phyloP scores from a whole-genome alignment of 2,329 filamentous ascomycete genomes.

The Geoglossum cookeanum region DNA sequence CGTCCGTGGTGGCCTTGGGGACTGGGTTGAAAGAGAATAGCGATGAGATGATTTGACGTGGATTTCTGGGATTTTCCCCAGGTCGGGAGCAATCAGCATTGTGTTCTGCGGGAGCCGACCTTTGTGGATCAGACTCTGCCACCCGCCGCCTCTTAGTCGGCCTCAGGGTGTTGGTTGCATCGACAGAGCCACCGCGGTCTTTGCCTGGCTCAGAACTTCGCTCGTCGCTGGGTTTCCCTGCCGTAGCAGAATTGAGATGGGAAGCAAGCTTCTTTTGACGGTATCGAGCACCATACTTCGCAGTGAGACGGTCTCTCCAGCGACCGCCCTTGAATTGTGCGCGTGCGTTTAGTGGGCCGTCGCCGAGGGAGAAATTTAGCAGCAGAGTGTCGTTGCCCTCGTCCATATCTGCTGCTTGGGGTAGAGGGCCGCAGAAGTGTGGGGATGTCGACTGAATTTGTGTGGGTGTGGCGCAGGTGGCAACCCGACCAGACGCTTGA shows the following conservation, averaged over 20 bases:
- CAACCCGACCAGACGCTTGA: background rate
- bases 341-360: slow-evolving; percentile 42
- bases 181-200: slow-evolving; percentile 10
- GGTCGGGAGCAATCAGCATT: background rate
- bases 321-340: slow-evolving; percentile 66
- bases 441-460: background rate
- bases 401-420: slow-evolving; percentile 40
- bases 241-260: background rate
- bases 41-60: slow-evolving; percentile 58
- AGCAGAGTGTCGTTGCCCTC: slow-evolving; percentile 68
- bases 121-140: slow-evolving; percentile 5
- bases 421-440: background rate
- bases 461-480: too few species aligned
- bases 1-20: slow-evolving; percentile 39
- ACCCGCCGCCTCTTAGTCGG: slow-evolving; percentile 19
- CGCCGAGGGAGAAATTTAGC: slow-evolving; percentile 70
- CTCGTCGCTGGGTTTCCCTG: background rate
- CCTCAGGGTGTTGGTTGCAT: slow-evolving; percentile 9
- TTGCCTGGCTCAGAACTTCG: background rate
- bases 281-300: slow-evolving; percentile 46
- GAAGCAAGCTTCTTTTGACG: slow-evolving; percentile 23
- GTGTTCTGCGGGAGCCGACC: background rate
- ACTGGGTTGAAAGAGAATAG: slow-evolving; percentile 81
- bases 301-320: slow-evolving; percentile 76
- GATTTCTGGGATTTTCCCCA: background rate